These are phyloP conservation scores for Lagenaria siceraria DNA, from an alignment of 306 rosid genomes.

Conservation along the genomic window DNA sequence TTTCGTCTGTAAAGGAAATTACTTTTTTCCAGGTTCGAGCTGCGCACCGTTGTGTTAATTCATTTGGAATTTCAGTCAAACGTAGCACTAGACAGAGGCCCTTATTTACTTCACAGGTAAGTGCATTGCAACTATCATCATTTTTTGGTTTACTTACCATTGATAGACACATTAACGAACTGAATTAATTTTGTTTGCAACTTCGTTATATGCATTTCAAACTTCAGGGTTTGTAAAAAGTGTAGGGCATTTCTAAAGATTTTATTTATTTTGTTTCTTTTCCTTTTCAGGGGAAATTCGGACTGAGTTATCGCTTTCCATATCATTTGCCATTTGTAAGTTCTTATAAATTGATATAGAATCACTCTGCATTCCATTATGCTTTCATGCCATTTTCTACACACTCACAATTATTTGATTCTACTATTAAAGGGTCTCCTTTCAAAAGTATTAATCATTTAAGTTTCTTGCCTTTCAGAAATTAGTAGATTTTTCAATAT, in stretches of 20 bases:
- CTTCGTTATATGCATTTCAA: neutral
- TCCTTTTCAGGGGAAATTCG: constrained; percentile 33
- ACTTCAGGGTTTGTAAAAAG: neutral
- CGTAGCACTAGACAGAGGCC: constrained; percentile 31
- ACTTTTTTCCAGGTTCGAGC: constrained; percentile 37
- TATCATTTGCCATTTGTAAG: constrained; percentile 42
- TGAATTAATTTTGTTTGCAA: neutral
- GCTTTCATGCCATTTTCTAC: neutral
- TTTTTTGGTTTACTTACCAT: neutral
- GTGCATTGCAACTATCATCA: constrained; percentile 3
- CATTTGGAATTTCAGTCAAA: constrained; percentile 30
- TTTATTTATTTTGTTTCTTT: neutral
- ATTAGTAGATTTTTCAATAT: neutral
- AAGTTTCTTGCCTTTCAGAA: neutral
- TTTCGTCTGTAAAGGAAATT: neutral
- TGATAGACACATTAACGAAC: neutral
- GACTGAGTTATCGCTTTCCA: constrained; percentile 20
- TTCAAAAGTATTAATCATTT: neutral
- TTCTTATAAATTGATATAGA: neutral
- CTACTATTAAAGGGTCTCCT: neutral
- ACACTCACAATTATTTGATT: neutral
- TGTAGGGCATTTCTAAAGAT: neutral
- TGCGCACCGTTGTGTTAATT: constrained; percentile 20
- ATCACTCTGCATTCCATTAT: neutral
- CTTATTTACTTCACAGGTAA: constrained; percentile 59